These are phyloP conservation scores for Kurtzmaniella quercitrusa DNA, from an alignment of 1,139 yeast species.

Conservation along the genomic window DNA sequence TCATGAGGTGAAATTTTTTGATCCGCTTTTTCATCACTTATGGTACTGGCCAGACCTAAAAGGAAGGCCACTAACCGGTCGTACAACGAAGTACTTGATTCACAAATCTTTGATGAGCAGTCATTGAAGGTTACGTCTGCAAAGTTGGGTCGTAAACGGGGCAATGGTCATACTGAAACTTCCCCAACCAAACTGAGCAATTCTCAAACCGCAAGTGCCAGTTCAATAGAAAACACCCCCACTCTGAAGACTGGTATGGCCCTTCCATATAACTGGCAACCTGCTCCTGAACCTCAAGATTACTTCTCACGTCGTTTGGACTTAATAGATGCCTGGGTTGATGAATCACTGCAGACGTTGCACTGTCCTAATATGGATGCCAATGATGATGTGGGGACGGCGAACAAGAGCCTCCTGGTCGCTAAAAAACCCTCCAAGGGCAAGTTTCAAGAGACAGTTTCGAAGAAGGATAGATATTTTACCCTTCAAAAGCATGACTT, in stretches of 20 bases:
- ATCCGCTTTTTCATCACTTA: conserved; percentile 5
- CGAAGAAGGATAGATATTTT: not conserved
- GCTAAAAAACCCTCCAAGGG: conserved; percentile 9
- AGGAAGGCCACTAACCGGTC: conserved; percentile 45
- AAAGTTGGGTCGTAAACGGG: conserved; percentile 2
- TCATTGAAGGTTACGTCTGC: not conserved
- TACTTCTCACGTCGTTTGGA: conserved; percentile 35
- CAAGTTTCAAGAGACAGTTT: not conserved
- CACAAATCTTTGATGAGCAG: conserved; percentile 25
- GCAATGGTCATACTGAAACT: conserved; percentile 2
- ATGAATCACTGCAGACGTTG: conserved; percentile 26
- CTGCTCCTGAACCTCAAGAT: conserved; percentile 24
- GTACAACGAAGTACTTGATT: conserved; percentile 37
- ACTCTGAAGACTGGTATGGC: conserved; percentile 4
- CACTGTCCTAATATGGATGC: conserved; percentile 26
- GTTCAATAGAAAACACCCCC: conserved; percentile 3
- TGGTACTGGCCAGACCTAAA: conserved; percentile 35
- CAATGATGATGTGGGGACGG: not conserved
- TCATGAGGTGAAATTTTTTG: conserved; percentile 18
- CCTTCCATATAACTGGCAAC: conserved; percentile 41
- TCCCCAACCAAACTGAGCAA: not conserved
- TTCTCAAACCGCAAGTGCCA: conserved; percentile 1
- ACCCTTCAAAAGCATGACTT: conserved; percentile 46
- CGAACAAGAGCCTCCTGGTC: not conserved
- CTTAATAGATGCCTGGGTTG: conserved; percentile 32